phyloP scores from a whole-genome alignment of 495 filamentous ascomycete species.

The Aspergillus hancockii region DNA sequence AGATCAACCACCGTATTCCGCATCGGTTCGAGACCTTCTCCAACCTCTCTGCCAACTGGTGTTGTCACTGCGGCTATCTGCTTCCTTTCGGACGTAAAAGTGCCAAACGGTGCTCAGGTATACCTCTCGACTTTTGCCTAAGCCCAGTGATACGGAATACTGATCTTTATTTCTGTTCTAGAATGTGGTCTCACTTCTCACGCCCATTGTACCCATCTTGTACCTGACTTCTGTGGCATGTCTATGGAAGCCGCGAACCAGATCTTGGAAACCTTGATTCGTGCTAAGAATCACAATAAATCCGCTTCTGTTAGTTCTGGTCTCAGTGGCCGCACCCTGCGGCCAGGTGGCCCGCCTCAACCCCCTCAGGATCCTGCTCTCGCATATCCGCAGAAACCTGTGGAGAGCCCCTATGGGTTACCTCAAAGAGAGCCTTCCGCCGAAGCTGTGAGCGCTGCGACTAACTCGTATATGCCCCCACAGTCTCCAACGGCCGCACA shows the following conservation, averaged over 20 bases:
- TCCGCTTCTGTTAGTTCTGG: conserved; percentile 51
- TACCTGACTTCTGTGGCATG: conserved; percentile 99
- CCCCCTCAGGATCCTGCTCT: conserved; percentile 50
- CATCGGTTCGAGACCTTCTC: conserved; percentile 94
- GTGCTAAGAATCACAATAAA: conserved; percentile 48
- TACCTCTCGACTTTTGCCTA: conserved; percentile 14
- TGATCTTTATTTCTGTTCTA: conserved; percentile 38
- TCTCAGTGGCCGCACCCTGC: conserved; percentile 66
- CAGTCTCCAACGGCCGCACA: conserved; percentile 43
- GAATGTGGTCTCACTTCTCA: conserved; percentile 94
- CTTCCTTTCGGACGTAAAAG: conserved; percentile 96
- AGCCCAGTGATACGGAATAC: conserved; percentile 11
- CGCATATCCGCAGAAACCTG: conserved; percentile 47
- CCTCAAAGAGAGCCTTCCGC: conserved; percentile 47
- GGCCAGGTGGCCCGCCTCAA: conserved; percentile 52
- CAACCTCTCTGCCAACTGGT: conserved; percentile 98
- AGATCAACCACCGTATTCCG: conserved; percentile 98
- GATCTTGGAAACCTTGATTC: conserved; percentile 62
- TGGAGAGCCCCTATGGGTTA: conserved; percentile 51
- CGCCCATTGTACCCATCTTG: conserved; percentile 87
- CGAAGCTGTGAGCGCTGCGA: conserved; percentile 49
- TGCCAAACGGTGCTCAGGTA: conserved; percentile 87
- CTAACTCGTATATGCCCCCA: conserved; percentile 44
- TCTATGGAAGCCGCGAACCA: conserved; percentile 96
- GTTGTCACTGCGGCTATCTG: conserved; percentile 97